Percentiles rank a stretch among this genome's conserved stretches.
These are phyloP conservation scores for Colletotrichum lupini DNA, from an alignment of 2,329 filamentous ascomycete genomes.

Conservation along the genomic window DNA sequence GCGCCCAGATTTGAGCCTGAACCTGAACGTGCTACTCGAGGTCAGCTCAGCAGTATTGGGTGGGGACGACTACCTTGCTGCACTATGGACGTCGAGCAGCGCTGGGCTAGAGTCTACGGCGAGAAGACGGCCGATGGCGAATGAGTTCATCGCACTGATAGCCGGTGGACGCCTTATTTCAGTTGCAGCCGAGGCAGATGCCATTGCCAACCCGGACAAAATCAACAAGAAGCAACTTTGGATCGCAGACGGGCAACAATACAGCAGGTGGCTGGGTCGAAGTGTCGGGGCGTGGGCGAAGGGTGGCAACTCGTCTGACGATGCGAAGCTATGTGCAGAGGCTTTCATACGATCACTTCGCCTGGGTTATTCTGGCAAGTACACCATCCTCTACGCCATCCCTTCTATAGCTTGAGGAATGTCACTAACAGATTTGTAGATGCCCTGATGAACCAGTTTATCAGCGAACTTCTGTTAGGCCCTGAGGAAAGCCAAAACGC, in stretches of 20 bases:
- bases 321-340: conserved; percentile 55
- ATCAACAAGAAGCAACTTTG: conserved; percentile 55
- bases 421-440: conserved; percentile 46
- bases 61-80: conserved; percentile 47
- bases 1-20: conserved; percentile 54
- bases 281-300: conserved; percentile 65
- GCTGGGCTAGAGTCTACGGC: conserved; percentile 27
- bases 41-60: conserved; percentile 55
- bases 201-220: conserved; percentile 53
- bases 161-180: conserved; percentile 63
- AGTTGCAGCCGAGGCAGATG: conserved; percentile 65
- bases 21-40: conserved; percentile 56
- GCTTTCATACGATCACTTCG: conserved; percentile 71
- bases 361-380: conserved; percentile 77
- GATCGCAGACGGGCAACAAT: conserved; percentile 73
- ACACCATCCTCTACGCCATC: neutral
- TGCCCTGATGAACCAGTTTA: conserved; percentile 48
- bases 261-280: conserved; percentile 76
- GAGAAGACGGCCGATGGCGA: conserved; percentile 48
- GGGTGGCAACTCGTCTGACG: conserved; percentile 43
- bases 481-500: conserved; percentile 34
- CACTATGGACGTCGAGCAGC: conserved; percentile 50
- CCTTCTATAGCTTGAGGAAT: conserved; percentile 30
- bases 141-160: conserved; percentile 58
- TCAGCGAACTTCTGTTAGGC: conserved; percentile 52